Evolutionary conservation across 176 grass and related monocot species (phyloP).

Genomic region (Otatea glauca): DNA sequence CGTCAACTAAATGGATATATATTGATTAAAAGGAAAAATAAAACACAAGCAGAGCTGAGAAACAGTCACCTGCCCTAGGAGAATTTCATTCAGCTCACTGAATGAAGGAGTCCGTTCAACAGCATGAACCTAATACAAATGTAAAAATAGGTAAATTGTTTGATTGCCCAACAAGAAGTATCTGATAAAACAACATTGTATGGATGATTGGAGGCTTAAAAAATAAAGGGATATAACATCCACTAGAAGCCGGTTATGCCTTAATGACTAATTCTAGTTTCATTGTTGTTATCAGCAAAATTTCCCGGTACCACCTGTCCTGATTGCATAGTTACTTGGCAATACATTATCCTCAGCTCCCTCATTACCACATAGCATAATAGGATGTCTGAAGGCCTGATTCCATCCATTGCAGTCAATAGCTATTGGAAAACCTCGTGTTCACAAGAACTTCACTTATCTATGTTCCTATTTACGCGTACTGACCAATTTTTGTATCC

Average conservation of each 20-base stretch:
- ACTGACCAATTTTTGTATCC: neutral
- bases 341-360: neutral
- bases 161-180: neutral
- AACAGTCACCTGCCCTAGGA: slow-evolving; percentile 88
- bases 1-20: slow-evolving; percentile 11
- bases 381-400: neutral
- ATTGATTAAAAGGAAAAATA: slow-evolving; percentile 22
- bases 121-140: slow-evolving; percentile 78
- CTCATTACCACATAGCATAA: neutral
- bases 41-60: slow-evolving; percentile 22
- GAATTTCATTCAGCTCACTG: slow-evolving; percentile 97
- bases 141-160: slow-evolving; percentile 32
- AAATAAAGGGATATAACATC: neutral
- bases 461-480: neutral
- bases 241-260: neutral
- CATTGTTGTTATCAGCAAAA: neutral
- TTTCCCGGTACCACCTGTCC: neutral
- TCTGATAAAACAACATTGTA: neutral
- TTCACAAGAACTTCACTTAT: neutral
- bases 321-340: slow-evolving; percentile 23
- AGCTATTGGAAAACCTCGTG: slow-evolving; percentile 2
- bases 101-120: slow-evolving; percentile 97
- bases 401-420: neutral
- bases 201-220: neutral
- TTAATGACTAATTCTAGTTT: neutral